phyloP scores from a whole-genome alignment of 1,139 yeast species.

The Magnusiomyces tetraspermus region DNA sequence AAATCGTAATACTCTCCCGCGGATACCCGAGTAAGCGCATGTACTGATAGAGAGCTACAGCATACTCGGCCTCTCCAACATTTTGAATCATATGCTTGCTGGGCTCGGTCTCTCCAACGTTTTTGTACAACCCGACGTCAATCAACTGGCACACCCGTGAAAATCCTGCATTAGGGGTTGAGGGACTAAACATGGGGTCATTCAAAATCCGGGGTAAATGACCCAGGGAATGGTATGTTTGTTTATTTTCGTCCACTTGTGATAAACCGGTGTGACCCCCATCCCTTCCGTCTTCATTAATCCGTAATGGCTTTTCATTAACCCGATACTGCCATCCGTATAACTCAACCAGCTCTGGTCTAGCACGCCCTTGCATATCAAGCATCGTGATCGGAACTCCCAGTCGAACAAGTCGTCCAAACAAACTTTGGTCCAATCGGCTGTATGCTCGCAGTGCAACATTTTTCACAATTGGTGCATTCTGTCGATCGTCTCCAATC shows the following conservation, averaged over 20 bases:
- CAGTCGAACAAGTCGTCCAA: conserved; percentile 23
- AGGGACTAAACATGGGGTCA: conserved; percentile 12
- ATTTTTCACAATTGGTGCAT: conserved; percentile 23
- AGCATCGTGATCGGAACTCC: conserved; percentile 24
- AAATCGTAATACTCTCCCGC: conserved; percentile 34
- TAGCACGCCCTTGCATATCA: conserved; percentile 24
- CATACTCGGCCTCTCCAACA: conserved; percentile 47
- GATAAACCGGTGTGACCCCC: too few relatives aligned
- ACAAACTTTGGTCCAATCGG: conserved; percentile 24
- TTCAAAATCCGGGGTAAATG: not conserved
- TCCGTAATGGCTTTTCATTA: not conserved
- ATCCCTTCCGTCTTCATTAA: not conserved
- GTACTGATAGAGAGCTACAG: conserved; percentile 41
- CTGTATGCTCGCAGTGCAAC: conserved; percentile 16
- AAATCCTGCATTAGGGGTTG: conserved; percentile 37
- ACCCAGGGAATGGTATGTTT: not conserved
- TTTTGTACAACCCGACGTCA: conserved; percentile 29
- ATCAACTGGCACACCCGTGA: conserved; percentile 34
- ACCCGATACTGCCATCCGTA: conserved; percentile 24
- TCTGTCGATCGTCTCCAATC: conserved; percentile 31
- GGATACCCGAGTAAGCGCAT: conserved; percentile 43
- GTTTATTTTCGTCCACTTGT: too few relatives aligned
- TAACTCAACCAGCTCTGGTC: conserved; percentile 24
- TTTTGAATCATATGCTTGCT: conserved; percentile 32
- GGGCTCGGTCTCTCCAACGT: conserved; percentile 28